Percentiles rank a stretch among this genome's conserved stretches.
Evolutionary conservation across 106 monocot species (phyloP).

Genomic region (Chionographis japonica): DNA sequence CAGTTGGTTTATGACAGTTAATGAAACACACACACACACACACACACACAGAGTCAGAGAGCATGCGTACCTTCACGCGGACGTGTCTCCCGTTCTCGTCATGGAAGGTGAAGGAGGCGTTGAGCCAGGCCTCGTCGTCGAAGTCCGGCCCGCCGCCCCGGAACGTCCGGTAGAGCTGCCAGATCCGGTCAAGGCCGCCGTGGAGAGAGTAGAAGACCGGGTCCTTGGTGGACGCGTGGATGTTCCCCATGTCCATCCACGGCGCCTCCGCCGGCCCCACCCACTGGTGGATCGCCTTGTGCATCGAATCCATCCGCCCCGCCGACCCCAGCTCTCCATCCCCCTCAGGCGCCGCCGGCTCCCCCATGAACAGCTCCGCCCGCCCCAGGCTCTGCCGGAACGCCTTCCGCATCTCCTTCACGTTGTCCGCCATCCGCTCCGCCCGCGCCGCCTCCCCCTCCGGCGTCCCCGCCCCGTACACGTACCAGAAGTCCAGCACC

Average conservation of each 20-base stretch:
- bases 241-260: constrained; percentile 21
- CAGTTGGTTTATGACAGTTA: too few species aligned
- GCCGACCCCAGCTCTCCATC: not conserved
- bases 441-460: not conserved
- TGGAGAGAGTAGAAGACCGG: constrained; percentile 26
- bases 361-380: constrained; percentile 36
- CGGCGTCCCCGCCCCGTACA: not conserved
- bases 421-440: constrained; percentile 8
- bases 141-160: constrained; percentile 13
- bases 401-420: constrained; percentile 14
- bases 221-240: constrained; percentile 22
- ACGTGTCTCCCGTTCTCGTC: constrained; percentile 15
- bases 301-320: constrained; percentile 11
- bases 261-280: constrained; percentile 1
- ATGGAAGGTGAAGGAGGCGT: constrained; percentile 13
- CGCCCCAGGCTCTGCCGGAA: constrained; percentile 11
- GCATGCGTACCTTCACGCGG: constrained; percentile 3
- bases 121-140: constrained; percentile 15
- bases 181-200: constrained; percentile 28
- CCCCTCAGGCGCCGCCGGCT: constrained; percentile 1
- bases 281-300: constrained; percentile 28
- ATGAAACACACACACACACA: not conserved
- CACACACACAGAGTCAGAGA: constrained; percentile 7
- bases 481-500: constrained; percentile 22
- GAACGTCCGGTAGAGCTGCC: constrained; percentile 22